Percentiles rank a stretch among this genome's conserved stretches.
phyloP scores from a whole-genome alignment of 192 early-diverging fungal genomes.

The Entophlyctis luteolus region DNA sequence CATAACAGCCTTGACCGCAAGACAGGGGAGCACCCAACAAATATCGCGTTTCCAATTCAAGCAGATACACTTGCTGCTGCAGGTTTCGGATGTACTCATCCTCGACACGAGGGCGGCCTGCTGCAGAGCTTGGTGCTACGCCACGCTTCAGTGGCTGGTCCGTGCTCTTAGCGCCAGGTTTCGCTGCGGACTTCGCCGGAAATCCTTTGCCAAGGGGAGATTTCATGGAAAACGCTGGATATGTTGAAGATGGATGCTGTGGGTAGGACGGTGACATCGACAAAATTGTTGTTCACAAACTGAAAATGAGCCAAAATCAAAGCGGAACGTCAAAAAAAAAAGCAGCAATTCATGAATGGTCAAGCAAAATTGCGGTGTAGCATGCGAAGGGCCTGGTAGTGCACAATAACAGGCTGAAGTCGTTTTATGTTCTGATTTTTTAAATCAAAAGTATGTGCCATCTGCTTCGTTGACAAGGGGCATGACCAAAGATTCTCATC shows the following conservation, averaged over 20 bases:
- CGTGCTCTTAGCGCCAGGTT: background rate
- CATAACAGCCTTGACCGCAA: background rate
- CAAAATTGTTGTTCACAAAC: background rate
- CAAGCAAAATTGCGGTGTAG: background rate
- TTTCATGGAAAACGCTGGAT: slow-evolving; percentile 11
- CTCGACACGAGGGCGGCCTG: slow-evolving; percentile 24
- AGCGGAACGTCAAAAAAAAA: background rate
- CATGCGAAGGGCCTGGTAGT: background rate
- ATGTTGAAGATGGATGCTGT: background rate
- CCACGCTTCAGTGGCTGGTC: background rate
- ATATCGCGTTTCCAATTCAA: slow-evolving; percentile 59
- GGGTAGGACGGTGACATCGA: slow-evolving; percentile 7
- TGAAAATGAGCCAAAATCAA: background rate
- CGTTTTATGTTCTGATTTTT: background rate
- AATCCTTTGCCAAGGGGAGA: slow-evolving; percentile 22
- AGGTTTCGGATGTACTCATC: slow-evolving; percentile 58
- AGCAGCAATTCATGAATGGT: too few relatives aligned
- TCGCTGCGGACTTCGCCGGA: background rate
- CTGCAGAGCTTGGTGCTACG: background rate
- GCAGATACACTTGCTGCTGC: slow-evolving; percentile 58
- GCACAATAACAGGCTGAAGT: background rate
- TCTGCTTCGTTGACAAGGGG: too few relatives aligned
- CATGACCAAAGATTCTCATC: too few relatives aligned
- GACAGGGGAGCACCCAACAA: slow-evolving; percentile 32
- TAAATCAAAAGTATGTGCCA: background rate